Base-by-base conservation (phyloP, 208 protist genomes). In the Acanthamoeba castellanii region DNA sequence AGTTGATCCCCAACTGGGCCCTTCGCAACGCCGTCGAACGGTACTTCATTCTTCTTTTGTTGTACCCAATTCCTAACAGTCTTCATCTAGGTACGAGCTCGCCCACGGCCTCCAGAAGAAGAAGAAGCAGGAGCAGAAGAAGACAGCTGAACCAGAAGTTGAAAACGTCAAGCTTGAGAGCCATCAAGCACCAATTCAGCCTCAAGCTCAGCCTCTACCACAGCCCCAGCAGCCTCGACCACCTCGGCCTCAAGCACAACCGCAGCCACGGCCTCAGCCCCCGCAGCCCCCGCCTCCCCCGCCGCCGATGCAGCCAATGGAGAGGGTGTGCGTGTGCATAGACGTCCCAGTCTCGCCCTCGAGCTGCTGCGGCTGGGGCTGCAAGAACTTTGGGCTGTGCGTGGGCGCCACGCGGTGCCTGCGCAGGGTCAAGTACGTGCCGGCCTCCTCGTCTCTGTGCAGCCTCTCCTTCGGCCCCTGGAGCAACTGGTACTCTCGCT, bases 11-110 rank as follows among this genome's bases (percentile, higher is more conserved):
- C 30, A 76, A 76, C 68, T 76, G 68, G 68, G n/a, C 7, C 34
- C 68, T 76, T 8, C 34, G 68, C 68, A 76, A 76, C n/a, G 68
- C 68, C 68, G 68, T 76, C 30, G 68, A 76, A 9, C 68, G 30
- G 68, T 76, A 76, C 66, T 16, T n/a, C 66, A 74, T 8, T 9
- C 66, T 74, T 66, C 66, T n/a, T 5, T n/a, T 9, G 2, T 22
- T n/a, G 1, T 11, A 2, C 66, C 11, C 66, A 2, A 37, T 74
- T 22, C 16, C 66, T 74, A 37, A 74, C 66, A 25, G n/a, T 20
- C 52, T 18, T 20, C 52, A 1, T 20, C 52, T 57, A 74, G 66
- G 66, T 34, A 74, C 66, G 22, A 27, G 3, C 14, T 37, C 3
- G 22, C 11, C 1, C 66, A 74, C 16, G 66, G 66, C 66, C 11